phyloP scores from a whole-genome alignment of 495 filamentous ascomycete genomes.

The Cercophora sp. region DNA sequence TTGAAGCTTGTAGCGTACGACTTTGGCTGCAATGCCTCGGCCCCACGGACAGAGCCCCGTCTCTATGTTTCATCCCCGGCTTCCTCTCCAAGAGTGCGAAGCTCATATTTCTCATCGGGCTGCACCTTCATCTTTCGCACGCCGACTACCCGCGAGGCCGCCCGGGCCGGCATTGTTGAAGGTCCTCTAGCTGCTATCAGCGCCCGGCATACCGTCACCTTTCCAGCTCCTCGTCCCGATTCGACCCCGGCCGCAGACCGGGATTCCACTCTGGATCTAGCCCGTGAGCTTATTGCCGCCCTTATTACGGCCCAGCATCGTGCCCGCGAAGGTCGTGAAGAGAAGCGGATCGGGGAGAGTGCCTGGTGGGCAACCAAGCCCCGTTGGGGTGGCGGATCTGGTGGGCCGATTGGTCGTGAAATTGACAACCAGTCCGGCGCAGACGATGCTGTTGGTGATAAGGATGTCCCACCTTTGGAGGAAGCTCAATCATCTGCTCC shows the following conservation, averaged over 20 bases:
- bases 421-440: slow-evolving; percentile 38
- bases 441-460: slow-evolving; percentile 40
- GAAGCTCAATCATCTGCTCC: background rate
- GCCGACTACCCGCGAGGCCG: slow-evolving; percentile 63
- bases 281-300: slow-evolving; percentile 68
- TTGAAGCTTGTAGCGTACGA: slow-evolving; percentile 76
- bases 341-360: slow-evolving; percentile 65
- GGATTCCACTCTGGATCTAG: slow-evolving; percentile 62
- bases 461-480: slow-evolving; percentile 29
- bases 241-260: slow-evolving; percentile 13
- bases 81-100: slow-evolving; percentile 39
- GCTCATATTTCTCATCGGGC: slow-evolving; percentile 50
- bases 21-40: slow-evolving; percentile 68
- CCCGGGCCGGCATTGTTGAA: slow-evolving; percentile 68
- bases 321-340: slow-evolving; percentile 61
- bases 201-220: slow-evolving; percentile 50
- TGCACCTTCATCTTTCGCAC: slow-evolving; percentile 60
- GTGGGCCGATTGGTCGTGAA: slow-evolving; percentile 58
- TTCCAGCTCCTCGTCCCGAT: slow-evolving; percentile 27
- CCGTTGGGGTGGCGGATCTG: slow-evolving; percentile 72
- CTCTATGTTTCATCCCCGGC: slow-evolving; percentile 54
- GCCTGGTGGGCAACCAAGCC: slow-evolving; percentile 75
- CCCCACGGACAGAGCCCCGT: slow-evolving; percentile 59
- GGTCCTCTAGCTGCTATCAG: slow-evolving; percentile 68
- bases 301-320: slow-evolving; percentile 80